phyloP scores from a whole-genome alignment of 2,329 filamentous ascomycete species.

The Pseudohalonectria lignicola region DNA sequence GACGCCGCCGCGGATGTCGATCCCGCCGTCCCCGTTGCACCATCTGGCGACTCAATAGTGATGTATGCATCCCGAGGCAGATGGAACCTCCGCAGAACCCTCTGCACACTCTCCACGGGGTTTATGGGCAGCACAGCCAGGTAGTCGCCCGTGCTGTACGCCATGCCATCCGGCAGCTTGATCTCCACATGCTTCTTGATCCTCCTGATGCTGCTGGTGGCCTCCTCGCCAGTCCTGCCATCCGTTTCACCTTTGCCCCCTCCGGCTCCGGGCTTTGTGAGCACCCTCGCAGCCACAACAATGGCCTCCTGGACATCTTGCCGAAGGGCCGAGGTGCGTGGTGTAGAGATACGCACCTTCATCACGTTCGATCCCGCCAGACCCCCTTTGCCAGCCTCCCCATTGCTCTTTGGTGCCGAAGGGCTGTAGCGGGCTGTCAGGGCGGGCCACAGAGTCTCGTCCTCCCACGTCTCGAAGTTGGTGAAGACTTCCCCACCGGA shows the following conservation, averaged over 20 bases:
- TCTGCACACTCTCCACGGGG: conserved; percentile 45
- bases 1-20: too few relatives aligned
- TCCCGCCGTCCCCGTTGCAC: conserved; percentile 31
- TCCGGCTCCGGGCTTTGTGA: conserved; percentile 38
- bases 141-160: conserved; percentile 65
- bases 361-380: too few relatives aligned
- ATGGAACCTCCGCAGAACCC: conserved; percentile 52
- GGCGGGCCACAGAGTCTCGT: conserved; percentile 29
- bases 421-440: conserved; percentile 21
- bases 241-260: conserved; percentile 32
- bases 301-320: conserved; percentile 49
- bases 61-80: conserved; percentile 59
- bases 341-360: conserved; percentile 38
- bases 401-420: too few relatives aligned
- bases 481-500: conserved; percentile 51
- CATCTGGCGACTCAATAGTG: conserved; percentile 33
- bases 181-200: conserved; percentile 55
- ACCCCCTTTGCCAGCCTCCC: too few relatives aligned
- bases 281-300: conserved; percentile 37
- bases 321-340: conserved; percentile 41
- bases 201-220: background rate
- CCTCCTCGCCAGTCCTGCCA: background rate
- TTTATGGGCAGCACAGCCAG: conserved; percentile 64
- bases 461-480: conserved; percentile 29
- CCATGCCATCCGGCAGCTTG: conserved; percentile 51